A percentile compares a stretch with the other conserved stretches of the same genome.
Evolutionary conservation across 2,329 filamentous ascomycete genomes (phyloP).

Genomic region (Cercospora zeae-maydis): DNA sequence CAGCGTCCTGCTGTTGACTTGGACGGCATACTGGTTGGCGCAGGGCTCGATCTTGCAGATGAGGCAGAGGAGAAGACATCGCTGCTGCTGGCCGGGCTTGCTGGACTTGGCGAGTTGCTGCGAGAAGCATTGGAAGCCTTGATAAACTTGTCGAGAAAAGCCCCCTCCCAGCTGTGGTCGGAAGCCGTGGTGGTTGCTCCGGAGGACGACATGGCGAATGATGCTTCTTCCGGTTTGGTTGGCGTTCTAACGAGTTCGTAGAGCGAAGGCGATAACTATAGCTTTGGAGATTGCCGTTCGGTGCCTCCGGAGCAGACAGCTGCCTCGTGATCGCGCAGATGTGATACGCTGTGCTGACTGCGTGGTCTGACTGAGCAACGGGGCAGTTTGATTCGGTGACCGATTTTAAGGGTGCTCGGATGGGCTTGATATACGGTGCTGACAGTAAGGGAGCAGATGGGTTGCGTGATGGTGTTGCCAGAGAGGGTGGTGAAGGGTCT

Average conservation of each 20-base stretch:
- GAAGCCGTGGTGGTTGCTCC: neutral
- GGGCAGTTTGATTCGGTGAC: neutral
- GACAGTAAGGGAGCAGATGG: neutral
- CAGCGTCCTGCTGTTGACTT: constrained; percentile 8
- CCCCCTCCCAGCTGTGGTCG: constrained; percentile 14
- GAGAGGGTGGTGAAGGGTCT: neutral
- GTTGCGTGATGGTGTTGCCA: neutral
- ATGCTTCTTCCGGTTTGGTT: neutral
- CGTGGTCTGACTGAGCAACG: neutral
- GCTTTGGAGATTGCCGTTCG: constrained; percentile 2
- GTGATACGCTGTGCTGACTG: constrained; percentile 1
- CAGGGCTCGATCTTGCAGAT: constrained; percentile 5
- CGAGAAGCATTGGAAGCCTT: constrained; percentile 14
- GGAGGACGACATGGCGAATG: constrained; percentile 11
- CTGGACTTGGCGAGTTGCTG: constrained; percentile 5
- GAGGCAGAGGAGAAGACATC: constrained; percentile 5
- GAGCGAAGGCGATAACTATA: neutral
- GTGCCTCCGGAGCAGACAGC: neutral
- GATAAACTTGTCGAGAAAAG: constrained; percentile 21
- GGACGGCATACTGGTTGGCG: constrained; percentile 11
- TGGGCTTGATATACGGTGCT: constrained; percentile 2
- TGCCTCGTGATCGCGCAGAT: neutral
- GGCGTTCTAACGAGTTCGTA: neutral
- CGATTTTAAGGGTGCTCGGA: neutral
- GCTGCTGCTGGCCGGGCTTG: constrained; percentile 8